These are phyloP conservation scores for Hypholoma fasciculare DNA, from an alignment of 768 basidiomycete species.

Conservation along the genomic window DNA sequence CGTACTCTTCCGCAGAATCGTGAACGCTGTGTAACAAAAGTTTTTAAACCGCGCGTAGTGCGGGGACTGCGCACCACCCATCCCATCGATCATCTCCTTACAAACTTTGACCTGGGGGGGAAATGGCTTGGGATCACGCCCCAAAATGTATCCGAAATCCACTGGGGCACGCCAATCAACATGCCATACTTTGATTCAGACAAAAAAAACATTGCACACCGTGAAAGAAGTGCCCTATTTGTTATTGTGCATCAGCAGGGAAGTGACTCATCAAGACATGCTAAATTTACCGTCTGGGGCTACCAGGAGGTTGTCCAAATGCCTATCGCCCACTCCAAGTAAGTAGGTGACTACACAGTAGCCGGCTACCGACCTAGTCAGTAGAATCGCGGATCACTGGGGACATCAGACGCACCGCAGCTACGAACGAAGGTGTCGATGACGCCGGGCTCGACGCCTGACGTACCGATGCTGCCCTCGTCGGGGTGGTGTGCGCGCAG, in stretches of 20 bases:
- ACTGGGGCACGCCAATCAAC: conserved; percentile 46
- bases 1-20: conserved; percentile 92
- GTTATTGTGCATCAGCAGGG: background rate
- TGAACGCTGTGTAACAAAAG: conserved; percentile 97
- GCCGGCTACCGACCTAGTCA: conserved; percentile 60
- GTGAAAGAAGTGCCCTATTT: conserved; percentile 91
- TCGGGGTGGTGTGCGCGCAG: conserved; percentile 85
- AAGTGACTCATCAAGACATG: background rate
- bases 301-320: conserved; percentile 92
- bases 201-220: conserved; percentile 42
- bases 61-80: conserved; percentile 96
- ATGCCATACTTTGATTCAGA: background rate
- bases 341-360: conserved; percentile 98
- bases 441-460: conserved; percentile 91
- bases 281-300: conserved; percentile 78
- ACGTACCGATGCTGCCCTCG: conserved; percentile 92
- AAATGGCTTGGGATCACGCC: conserved; percentile 96
- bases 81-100: conserved; percentile 99
- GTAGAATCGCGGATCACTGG: background rate
- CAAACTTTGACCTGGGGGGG: conserved; percentile 98
- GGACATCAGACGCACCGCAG: conserved; percentile 65
- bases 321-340: conserved; percentile 95
- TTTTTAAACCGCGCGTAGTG: conserved; percentile 97
- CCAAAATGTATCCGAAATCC: conserved; percentile 98
- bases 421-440: conserved; percentile 96